phyloP scores from a whole-genome alignment of 176 grass and related monocot species.

The Zizania latifolia region DNA sequence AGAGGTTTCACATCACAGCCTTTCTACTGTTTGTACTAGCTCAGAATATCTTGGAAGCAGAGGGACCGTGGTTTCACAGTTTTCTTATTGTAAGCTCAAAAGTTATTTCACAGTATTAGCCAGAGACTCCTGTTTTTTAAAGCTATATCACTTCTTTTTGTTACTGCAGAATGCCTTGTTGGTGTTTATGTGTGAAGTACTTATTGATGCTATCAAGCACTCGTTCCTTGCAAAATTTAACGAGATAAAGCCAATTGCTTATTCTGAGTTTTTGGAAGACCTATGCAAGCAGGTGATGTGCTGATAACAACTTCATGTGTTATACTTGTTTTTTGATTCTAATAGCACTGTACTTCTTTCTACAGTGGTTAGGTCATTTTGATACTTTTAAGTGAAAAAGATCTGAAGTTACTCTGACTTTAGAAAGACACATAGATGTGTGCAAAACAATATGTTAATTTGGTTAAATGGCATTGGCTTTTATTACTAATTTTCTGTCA shows the following conservation, averaged over 20 bases:
- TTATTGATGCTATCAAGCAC: constrained; percentile 97
- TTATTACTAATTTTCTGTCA: background rate
- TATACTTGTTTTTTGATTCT: background rate
- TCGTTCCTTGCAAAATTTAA: constrained; percentile 99
- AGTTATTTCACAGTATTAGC: background rate
- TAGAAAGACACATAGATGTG: background rate
- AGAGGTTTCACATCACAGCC: constrained; percentile 93
- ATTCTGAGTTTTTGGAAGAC: constrained; percentile 99
- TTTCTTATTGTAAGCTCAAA: constrained; percentile 74
- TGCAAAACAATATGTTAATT: constrained; percentile 2
- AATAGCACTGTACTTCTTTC: background rate
- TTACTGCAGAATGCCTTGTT: constrained; percentile 65
- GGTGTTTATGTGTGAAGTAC: constrained; percentile 87
- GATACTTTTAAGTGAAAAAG: background rate
- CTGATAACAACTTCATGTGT: constrained; percentile 10
- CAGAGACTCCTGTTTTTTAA: background rate
- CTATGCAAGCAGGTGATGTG: constrained; percentile 79
- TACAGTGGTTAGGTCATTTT: background rate
- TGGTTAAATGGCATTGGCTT: background rate
- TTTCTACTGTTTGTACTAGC: constrained; percentile 93
- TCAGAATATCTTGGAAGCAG: constrained; percentile 99
- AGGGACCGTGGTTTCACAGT: constrained; percentile 81
- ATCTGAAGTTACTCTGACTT: background rate
- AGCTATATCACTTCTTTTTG: constrained; percentile 17
- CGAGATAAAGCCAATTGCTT: constrained; percentile 91